Conservation (phyloP, 1,139 yeast genomes). For the Yamadazyma aaseri region DNA sequence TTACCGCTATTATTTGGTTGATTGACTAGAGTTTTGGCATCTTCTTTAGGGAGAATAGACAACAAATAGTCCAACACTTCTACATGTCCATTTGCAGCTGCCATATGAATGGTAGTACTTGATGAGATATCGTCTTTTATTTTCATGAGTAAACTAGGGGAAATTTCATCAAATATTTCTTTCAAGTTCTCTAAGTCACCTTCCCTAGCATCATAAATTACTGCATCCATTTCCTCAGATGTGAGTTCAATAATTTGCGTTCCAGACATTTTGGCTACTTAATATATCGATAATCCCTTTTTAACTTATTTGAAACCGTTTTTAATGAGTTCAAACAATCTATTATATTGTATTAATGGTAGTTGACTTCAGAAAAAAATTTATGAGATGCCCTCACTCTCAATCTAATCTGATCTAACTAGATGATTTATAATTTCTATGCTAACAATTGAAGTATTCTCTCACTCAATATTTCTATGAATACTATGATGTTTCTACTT, state of each 20-base stretch:
- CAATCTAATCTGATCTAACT: no score
- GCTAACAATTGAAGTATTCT: no score
- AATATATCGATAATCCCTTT: no score
- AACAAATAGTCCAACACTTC: constrained; percentile 64
- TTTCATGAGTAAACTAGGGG: constrained; percentile 45
- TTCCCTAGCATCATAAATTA: constrained; percentile 78
- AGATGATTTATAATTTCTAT: no score
- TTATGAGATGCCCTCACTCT: constrained; percentile 8
- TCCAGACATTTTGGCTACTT: constrained; percentile 15
- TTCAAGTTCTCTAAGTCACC: constrained; percentile 79
- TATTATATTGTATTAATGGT: no score
- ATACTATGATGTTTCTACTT: no score
- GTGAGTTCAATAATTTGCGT: constrained; percentile 27
- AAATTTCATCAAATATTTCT: constrained; percentile 63
- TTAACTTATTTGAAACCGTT: no score
- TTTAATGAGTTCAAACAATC: no score
- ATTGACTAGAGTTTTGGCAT: constrained; percentile 50
- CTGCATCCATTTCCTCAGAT: constrained; percentile 80
- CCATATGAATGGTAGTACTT: constrained; percentile 88
- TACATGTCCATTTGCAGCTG: constrained; percentile 90
- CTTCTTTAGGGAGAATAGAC: constrained; percentile 43
- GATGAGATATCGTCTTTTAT: constrained; percentile 64
- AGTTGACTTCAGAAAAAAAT: no score
- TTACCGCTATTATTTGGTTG: constrained; percentile 77
- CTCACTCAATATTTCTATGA: no score